Evolutionary conservation across 129 eudicot genomes (phyloP).

Genomic region (Centella asiatica): DNA sequence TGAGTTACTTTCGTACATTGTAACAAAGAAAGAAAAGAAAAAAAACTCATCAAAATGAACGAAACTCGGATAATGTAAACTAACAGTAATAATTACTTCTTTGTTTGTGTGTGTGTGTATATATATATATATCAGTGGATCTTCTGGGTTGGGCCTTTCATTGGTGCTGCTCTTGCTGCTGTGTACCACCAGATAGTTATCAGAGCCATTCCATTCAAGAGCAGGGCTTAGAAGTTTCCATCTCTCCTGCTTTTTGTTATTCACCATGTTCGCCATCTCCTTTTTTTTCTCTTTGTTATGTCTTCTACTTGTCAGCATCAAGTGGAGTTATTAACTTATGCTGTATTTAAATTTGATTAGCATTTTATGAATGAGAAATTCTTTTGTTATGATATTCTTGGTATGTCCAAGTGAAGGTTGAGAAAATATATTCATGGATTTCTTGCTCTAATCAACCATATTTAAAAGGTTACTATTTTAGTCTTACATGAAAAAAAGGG

Average conservation of each 20-base stretch:
- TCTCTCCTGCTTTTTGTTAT: slow-evolving; percentile 1
- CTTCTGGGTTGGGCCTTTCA: slow-evolving; percentile 91
- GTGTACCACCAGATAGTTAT: slow-evolving; percentile 69
- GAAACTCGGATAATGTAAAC: background rate
- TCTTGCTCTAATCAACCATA: too few species aligned
- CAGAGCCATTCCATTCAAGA: slow-evolving; percentile 89
- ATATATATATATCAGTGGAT: slow-evolving; percentile 78
- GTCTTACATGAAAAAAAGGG: too few species aligned
- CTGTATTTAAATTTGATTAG: slow-evolving; percentile 10
- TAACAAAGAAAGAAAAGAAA: background rate
- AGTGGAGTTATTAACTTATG: slow-evolving; percentile 22
- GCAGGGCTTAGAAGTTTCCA: slow-evolving; percentile 36
- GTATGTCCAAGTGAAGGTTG: too few species aligned
- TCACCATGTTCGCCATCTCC: background rate
- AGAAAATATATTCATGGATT: too few species aligned
- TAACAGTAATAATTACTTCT: background rate
- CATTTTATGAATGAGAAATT: slow-evolving; percentile 10
- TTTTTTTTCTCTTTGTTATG: slow-evolving; percentile 4
- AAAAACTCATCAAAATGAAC: too few species aligned
- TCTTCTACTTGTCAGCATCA: slow-evolving; percentile 1
- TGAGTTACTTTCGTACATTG: slow-evolving; percentile 14
- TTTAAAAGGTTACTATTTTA: too few species aligned
- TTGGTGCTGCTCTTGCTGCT: slow-evolving; percentile 84
- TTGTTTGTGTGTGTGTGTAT: too few species aligned
- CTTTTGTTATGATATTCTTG: too few species aligned